phyloP scores from a whole-genome alignment of 2,329 filamentous ascomycete genomes.

The Pyrenophora graminea region DNA sequence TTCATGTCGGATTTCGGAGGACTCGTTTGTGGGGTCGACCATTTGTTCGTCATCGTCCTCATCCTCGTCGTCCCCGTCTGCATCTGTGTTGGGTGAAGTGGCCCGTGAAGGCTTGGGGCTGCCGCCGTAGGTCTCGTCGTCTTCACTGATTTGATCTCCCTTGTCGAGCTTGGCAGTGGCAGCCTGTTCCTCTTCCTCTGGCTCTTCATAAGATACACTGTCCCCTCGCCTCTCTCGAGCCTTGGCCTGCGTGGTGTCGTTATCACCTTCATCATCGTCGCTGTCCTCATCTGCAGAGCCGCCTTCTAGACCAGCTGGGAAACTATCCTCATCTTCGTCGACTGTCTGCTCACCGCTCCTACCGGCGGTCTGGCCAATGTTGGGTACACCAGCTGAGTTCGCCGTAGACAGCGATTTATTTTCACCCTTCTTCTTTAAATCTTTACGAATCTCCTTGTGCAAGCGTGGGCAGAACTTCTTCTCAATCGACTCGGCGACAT shows the following conservation, averaged over 20 bases:
- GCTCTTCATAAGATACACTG: constrained; percentile 85
- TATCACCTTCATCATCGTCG: constrained; percentile 62
- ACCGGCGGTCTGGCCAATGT: constrained; percentile 69
- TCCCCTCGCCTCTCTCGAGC: constrained; percentile 76
- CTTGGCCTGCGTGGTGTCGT: constrained; percentile 69
- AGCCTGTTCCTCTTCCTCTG: constrained; percentile 86
- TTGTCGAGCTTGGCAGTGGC: constrained; percentile 67
- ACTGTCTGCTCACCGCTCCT: constrained; percentile 57
- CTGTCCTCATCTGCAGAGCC: constrained; percentile 75
- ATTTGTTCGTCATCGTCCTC: constrained; percentile 33
- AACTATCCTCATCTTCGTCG: constrained; percentile 38
- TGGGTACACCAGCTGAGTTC: constrained; percentile 69
- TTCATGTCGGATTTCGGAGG: constrained; percentile 38
- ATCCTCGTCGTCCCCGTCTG: constrained; percentile 33
- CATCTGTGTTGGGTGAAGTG: constrained; percentile 36
- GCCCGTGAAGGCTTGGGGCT: constrained; percentile 48
- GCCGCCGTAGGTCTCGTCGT: constrained; percentile 59
- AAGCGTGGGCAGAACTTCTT: constrained; percentile 75
- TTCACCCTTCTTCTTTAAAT: constrained; percentile 76
- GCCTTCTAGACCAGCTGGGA: constrained; percentile 48
- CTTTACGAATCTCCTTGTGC: constrained; percentile 70
- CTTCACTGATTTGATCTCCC: constrained; percentile 53
- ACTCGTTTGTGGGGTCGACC: constrained; percentile 34
- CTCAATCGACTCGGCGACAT: constrained; percentile 82
- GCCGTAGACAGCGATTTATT: constrained; percentile 59